Evolutionary conservation across 192 early-diverging fungal species (phyloP), one percentile per base, ranked within the genome.

Genomic region (Kickxella alabastrina): DNA sequence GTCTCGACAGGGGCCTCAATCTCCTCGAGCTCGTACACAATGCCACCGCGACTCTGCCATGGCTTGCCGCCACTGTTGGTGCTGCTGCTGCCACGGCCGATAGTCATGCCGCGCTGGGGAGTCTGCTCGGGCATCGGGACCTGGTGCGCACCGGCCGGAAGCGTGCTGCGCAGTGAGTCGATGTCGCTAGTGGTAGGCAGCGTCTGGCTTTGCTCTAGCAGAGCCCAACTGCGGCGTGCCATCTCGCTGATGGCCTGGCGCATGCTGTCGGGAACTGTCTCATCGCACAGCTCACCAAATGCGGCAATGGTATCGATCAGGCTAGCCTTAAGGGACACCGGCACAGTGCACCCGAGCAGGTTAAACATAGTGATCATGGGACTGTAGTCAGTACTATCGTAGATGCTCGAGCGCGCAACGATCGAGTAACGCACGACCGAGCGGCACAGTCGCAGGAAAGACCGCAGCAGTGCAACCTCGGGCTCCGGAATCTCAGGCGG

Each of bases 11-110:
- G 76, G 0, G 83, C 49, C 62, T 94, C 92, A 12, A 86, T 82
- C 56, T 93, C 90, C 24, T 91, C 82, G 48, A 96, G 68, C 66
- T 96, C 89, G 56, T 82, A 85, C 24, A 84, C 61, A 25, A 90
- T 80, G 14, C 87, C 85, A n/a, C 77, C 66, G 22, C 57, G 78
- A 43, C 25, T 43, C 14, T 19, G 32, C 10, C 52, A 21, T 27
- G 57, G 38, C 21, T 46, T 35, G n/a, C 34, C 42, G n/a, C 44
- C 45, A 24, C 71, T 10, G 55, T 12, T 34, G 32, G 19, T 24
- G 21, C 31, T 13, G 23, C 32, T 18, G 2, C 18, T 17, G 4
- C 65, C 51, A 26, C 62, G 60, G 17, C 62, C 52, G 35, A 76
- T 42, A 14, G 43, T 54, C 26, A 67, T 23, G 15, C 47, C 32